A percentile compares a stretch with the other conserved stretches of the same genome.
These are phyloP conservation scores for Metarhizium robertsii DNA, from an alignment of 2,329 filamentous ascomycete species.

Conservation along the genomic window DNA sequence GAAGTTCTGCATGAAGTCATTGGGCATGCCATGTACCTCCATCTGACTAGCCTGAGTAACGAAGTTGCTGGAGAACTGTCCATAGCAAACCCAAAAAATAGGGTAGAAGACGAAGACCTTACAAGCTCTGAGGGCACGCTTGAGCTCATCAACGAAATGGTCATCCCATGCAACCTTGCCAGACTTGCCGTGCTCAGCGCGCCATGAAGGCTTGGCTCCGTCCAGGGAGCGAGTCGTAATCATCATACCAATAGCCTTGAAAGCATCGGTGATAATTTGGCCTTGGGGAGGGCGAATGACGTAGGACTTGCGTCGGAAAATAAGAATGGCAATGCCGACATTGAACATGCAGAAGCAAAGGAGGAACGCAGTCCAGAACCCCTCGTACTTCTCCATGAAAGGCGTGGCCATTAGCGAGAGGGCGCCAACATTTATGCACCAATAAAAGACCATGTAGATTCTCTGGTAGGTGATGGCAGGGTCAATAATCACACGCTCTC, in stretches of 20 bases:
- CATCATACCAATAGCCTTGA: constrained; percentile 37
- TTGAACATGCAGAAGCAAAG: constrained; percentile 53
- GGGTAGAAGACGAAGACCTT: constrained; percentile 61
- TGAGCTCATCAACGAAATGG: constrained; percentile 62
- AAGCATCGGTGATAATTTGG: constrained; percentile 55
- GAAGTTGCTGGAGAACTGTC: constrained; percentile 58
- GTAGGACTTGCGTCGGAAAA: constrained; percentile 36
- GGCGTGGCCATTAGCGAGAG: constrained; percentile 58
- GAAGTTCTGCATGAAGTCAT: constrained; percentile 61
- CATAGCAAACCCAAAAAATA: constrained; percentile 60
- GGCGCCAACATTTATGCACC: constrained; percentile 65
- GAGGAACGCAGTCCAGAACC: constrained; percentile 58
- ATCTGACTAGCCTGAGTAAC: constrained; percentile 50
- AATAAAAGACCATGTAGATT: constrained; percentile 68
- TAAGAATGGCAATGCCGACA: constrained; percentile 44
- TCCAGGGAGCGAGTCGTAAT: constrained; percentile 36
- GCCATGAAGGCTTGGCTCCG: constrained; percentile 58
- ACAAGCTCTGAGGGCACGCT: constrained; percentile 57
- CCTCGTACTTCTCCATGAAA: constrained; percentile 56
- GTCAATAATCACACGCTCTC: constrained; percentile 56
- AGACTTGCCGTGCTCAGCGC: constrained; percentile 38
- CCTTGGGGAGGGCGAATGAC: constrained; percentile 48
- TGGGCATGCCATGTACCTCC: constrained; percentile 57
- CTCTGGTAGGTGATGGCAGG: constrained; percentile 56
- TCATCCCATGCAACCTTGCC: constrained; percentile 51